A percentile compares a stretch with the other conserved stretches of the same genome.
phyloP scores from a whole-genome alignment of 768 basidiomycete genomes.

The Tulasnella sp. region DNA sequence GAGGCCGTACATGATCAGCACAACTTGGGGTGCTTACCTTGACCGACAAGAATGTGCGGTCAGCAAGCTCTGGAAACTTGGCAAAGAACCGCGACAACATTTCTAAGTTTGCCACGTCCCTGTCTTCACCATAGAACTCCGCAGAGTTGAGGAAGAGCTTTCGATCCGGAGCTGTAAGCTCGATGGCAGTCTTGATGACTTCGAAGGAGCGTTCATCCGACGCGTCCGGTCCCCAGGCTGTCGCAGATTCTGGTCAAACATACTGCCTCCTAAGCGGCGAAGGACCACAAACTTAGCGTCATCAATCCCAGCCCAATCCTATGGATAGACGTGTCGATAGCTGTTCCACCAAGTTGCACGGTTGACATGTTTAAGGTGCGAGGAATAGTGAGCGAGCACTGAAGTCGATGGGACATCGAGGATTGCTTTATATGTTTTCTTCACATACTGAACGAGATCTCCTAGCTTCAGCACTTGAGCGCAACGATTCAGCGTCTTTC shows the following conservation, averaged over 20 bases:
- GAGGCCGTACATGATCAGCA: background rate
- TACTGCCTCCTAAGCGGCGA: background rate
- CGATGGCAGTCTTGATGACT: constrained; percentile 54
- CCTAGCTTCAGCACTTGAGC: background rate
- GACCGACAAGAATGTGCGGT: constrained; percentile 49
- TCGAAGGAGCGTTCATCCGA: constrained; percentile 60
- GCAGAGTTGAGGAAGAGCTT: constrained; percentile 55
- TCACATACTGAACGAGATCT: background rate
- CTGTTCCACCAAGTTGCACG: background rate
- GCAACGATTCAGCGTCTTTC: background rate
- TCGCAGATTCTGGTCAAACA: background rate
- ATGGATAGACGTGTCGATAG: background rate
- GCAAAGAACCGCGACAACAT: constrained; percentile 52
- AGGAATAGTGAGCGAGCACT: background rate
- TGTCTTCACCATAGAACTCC: constrained; percentile 53
- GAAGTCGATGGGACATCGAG: background rate
- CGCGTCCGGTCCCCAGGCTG: constrained; percentile 35
- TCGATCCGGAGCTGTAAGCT: constrained; percentile 43
- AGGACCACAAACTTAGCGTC: background rate
- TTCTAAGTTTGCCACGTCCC: constrained; percentile 47
- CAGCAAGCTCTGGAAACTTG: constrained; percentile 45
- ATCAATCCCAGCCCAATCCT: background rate
- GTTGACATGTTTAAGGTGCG: background rate
- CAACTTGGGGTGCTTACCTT: constrained; percentile 42
- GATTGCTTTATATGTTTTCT: background rate